phyloP scores from a whole-genome alignment of 2,329 filamentous ascomycete species.

The Aspergillus sp. region DNA sequence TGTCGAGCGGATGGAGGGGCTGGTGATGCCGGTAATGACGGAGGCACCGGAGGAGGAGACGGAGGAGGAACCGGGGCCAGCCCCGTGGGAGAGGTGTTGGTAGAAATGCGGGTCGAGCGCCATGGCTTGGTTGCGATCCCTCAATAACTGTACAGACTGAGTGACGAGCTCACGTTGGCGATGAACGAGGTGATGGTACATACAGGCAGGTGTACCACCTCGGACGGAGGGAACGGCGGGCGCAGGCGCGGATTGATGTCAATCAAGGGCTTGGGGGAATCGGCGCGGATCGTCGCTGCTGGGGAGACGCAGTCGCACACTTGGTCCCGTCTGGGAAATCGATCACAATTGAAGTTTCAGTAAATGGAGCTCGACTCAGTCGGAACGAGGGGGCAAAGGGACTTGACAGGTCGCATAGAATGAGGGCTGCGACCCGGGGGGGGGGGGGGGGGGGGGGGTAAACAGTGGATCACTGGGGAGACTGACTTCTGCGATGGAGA shows the following conservation, averaged over 20 bases:
- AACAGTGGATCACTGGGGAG: conserved; percentile 8
- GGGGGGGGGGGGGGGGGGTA: too few species aligned
- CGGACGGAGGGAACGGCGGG: conserved; percentile 10
- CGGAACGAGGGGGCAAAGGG: neutral
- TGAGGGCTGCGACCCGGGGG: neutral
- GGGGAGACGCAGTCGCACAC: neutral
- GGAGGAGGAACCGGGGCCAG: conserved; percentile 33
- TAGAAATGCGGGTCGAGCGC: conserved; percentile 42
- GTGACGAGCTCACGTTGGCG: conserved; percentile 40
- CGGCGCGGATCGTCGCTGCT: conserved; percentile 2
- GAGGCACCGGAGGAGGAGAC: conserved; percentile 32
- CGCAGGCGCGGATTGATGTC: neutral
- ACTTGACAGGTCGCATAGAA: conserved; percentile 3
- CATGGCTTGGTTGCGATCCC: conserved; percentile 36
- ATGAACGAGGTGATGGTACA: conserved; percentile 38
- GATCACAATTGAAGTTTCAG: too few species aligned
- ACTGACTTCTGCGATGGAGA: conserved; percentile 17
- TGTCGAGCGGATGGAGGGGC: conserved; percentile 34
- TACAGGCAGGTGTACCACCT: conserved; percentile 30
- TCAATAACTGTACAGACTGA: conserved; percentile 40
- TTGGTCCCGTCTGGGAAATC: too few species aligned
- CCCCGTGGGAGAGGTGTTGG: conserved; percentile 27
- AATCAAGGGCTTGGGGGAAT: conserved; percentile 3
- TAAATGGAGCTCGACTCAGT: too few species aligned
- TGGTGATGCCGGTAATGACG: conserved; percentile 34